Percentiles rank a stretch among this genome's conserved stretches.
Evolutionary conservation across 169 alveolate species (phyloP).

Genomic region (Cardiosporidium cionae): DNA sequence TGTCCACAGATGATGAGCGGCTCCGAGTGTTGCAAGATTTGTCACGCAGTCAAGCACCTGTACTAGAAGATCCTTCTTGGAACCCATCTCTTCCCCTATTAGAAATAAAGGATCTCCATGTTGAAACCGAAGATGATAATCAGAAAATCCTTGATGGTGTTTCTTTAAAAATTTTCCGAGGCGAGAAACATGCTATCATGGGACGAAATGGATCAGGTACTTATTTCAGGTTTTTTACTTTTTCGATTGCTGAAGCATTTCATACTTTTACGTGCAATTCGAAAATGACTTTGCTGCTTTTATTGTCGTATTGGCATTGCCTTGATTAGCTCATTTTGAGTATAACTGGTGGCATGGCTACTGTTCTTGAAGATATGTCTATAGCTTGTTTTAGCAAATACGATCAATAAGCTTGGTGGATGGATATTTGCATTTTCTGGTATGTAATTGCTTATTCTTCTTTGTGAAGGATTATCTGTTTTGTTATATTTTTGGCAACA

Average conservation of each 20-base stretch:
- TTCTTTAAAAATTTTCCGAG: constrained; percentile 24
- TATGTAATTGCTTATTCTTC: background rate
- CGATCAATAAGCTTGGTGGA: background rate
- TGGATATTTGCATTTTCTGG: background rate
- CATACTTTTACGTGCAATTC: background rate
- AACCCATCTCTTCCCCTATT: constrained; percentile 29
- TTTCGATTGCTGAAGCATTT: background rate
- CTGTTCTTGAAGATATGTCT: background rate
- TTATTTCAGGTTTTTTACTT: background rate
- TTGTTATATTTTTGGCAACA: no score
- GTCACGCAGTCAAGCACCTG: background rate
- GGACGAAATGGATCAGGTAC: constrained; percentile 49
- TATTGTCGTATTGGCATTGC: background rate
- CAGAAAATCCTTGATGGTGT: constrained; percentile 42
- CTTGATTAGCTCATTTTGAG: background rate
- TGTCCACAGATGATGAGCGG: background rate
- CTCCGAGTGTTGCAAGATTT: background rate
- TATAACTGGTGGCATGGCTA: background rate
- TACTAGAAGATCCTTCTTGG: constrained; percentile 7
- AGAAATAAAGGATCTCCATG: constrained; percentile 37
- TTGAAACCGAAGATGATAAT: constrained; percentile 44
- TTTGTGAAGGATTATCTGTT: no score
- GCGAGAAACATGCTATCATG: constrained; percentile 50
- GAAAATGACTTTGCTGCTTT: background rate
- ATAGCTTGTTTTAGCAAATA: background rate